These are phyloP conservation scores for Trichophyton rubrum DNA, from an alignment of 2,329 filamentous ascomycete species.

Conservation along the genomic window DNA sequence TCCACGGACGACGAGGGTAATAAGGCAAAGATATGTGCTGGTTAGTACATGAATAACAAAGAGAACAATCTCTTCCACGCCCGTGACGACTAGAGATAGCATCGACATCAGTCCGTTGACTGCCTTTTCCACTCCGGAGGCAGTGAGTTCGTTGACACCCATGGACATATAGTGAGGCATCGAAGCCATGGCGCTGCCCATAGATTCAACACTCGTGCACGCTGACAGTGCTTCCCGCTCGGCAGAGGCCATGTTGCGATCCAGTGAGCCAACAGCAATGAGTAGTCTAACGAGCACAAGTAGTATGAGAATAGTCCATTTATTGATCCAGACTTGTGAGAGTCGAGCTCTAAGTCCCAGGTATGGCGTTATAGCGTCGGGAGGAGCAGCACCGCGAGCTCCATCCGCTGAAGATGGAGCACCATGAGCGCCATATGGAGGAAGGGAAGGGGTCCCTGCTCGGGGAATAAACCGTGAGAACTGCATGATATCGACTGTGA, in stretches of 20 bases:
- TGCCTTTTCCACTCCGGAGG: constrained; percentile 64
- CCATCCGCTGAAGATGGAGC: constrained; percentile 36
- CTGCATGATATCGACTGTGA: constrained; percentile 18
- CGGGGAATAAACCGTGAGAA: constrained; percentile 20
- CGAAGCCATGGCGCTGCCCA: constrained; percentile 90
- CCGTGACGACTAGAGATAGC: constrained; percentile 66
- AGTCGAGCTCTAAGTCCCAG: constrained; percentile 78
- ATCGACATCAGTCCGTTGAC: constrained; percentile 69
- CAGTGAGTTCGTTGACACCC: constrained; percentile 78
- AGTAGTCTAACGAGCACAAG: constrained; percentile 74
- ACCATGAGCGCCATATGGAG: constrained; percentile 30
- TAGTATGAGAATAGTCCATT: constrained; percentile 83
- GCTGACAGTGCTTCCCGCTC: constrained; percentile 72
- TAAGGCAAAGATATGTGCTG: constrained; percentile 78
- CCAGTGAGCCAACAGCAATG: constrained; percentile 59
- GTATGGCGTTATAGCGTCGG: constrained; percentile 71
- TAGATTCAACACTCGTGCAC: constrained; percentile 81
- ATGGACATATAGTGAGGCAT: constrained; percentile 91
- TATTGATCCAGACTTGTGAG: constrained; percentile 95
- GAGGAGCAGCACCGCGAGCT: constrained; percentile 35
- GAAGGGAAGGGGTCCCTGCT: constrained; percentile 16
- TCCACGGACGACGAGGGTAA: constrained; percentile 69
- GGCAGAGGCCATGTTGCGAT: constrained; percentile 62
- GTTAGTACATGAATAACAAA: constrained; percentile 90
- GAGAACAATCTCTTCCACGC: constrained; percentile 73